Conservation (phyloP, 2,329 filamentous ascomycete species). For the Ascochyta fabae region DNA sequence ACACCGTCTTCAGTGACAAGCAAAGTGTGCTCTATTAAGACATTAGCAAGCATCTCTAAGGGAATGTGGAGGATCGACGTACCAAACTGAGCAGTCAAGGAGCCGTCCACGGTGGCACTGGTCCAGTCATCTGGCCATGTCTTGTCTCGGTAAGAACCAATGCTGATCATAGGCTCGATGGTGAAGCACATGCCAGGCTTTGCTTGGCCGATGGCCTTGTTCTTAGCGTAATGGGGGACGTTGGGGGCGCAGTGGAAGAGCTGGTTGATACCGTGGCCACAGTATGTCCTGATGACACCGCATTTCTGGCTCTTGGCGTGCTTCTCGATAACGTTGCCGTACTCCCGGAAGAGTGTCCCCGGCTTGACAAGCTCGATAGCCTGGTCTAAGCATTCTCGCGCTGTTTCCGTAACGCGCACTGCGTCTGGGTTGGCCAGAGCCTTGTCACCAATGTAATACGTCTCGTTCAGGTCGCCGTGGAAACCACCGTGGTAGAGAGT, state of each 20-base stretch:
- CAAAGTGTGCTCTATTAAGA: conserved; percentile 73
- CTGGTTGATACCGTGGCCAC: conserved; percentile 92
- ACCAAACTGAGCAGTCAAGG: conserved; percentile 91
- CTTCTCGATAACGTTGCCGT: conserved; percentile 94
- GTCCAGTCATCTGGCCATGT: conserved; percentile 99
- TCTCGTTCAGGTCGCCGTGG: conserved; percentile 97
- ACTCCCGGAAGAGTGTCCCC: conserved; percentile 88
- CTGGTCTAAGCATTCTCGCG: conserved; percentile 87
- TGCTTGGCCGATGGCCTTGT: conserved; percentile 92
- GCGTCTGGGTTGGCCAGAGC: conserved; percentile 83
- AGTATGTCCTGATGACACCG: conserved; percentile 94
- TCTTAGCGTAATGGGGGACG: conserved; percentile 96
- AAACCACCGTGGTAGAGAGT: conserved; percentile 93
- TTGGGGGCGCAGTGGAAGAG: conserved; percentile 94
- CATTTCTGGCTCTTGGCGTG: conserved; percentile 84
- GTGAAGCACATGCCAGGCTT: conserved; percentile 99
- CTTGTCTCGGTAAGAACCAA: conserved; percentile 89
- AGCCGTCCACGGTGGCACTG: conserved; percentile 88
- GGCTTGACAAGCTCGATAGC: conserved; percentile 93
- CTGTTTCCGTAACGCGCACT: conserved; percentile 88
- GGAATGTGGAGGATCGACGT: conserved; percentile 40
- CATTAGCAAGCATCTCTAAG: not conserved
- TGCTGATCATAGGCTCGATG: conserved; percentile 97
- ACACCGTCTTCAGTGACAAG: conserved; percentile 83
- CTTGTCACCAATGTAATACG: conserved; percentile 94